A percentile compares a stretch with the other conserved stretches of the same genome.
phyloP scores from a whole-genome alignment of 345 rosid genomes.

The Pelargonium nanum region DNA sequence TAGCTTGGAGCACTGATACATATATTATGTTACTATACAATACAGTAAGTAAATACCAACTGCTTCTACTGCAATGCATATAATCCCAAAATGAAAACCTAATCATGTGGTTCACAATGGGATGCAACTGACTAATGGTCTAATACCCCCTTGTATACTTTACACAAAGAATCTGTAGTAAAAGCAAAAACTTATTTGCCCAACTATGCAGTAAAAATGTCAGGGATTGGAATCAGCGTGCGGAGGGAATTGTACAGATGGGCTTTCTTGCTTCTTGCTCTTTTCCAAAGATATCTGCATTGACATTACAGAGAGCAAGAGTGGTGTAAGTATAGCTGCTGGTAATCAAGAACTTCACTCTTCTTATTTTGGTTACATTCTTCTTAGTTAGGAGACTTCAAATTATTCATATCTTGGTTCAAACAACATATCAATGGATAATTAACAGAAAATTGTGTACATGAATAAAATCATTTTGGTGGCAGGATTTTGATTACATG shows the following conservation, averaged over 20 bases:
- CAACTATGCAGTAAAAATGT: not conserved
- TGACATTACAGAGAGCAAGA: not conserved
- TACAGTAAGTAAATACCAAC: not conserved
- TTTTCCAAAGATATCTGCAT: conserved; percentile 31
- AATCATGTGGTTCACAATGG: not conserved
- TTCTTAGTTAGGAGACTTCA: no score
- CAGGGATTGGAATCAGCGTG: not conserved
- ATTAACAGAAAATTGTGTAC: no score
- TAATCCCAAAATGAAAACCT: not conserved
- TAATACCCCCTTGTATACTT: not conserved
- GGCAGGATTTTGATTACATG: no score
- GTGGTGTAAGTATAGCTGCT: not conserved
- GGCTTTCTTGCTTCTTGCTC: conserved; percentile 8
- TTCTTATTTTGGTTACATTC: no score
- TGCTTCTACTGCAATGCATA: conserved; percentile 7
- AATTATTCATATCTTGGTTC: no score
- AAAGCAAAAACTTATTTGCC: conserved; percentile 1
- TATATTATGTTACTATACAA: conserved; percentile 11
- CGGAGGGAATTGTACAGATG: not conserved
- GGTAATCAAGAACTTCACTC: not conserved
- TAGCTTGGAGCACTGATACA: not conserved
- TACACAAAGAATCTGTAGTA: conserved; percentile 8
- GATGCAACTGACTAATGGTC: not conserved
- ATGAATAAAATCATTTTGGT: not conserved
- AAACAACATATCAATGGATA: no score